phyloP scores from a whole-genome alignment of 768 basidiomycete genomes.

The Tylopilus plumbeoviolaceoides region DNA sequence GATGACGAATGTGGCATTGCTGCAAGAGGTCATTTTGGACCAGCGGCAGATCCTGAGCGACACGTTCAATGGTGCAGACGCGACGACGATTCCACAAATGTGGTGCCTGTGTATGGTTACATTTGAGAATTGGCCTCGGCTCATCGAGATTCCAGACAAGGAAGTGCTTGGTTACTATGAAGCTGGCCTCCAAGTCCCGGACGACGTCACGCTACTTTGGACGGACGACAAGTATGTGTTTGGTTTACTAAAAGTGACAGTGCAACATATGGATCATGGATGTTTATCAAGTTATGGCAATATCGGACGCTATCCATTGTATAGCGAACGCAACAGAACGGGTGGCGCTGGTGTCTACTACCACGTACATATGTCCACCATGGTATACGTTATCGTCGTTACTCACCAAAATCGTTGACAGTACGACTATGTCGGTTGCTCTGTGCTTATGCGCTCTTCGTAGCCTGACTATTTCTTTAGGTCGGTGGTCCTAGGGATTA shows the following conservation, averaged over 20 bases:
- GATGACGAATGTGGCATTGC: background rate
- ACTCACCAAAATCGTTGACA: background rate
- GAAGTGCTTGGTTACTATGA: background rate
- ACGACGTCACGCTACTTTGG: background rate
- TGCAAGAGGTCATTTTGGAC: background rate
- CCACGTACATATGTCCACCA: background rate
- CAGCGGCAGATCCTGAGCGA: background rate
- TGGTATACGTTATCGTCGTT: background rate
- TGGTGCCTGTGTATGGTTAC: background rate
- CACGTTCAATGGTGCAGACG: background rate
- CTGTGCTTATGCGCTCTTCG: background rate
- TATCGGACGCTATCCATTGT: background rate
- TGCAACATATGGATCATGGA: background rate
- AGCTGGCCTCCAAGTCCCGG: background rate
- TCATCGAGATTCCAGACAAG: background rate
- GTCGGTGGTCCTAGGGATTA: background rate
- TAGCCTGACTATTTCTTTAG: background rate
- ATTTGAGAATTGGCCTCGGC: background rate
- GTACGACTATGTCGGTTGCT: background rate
- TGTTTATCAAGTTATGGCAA: background rate
- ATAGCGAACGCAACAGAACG: background rate
- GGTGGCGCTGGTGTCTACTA: slow-evolving; percentile 4
- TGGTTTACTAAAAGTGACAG: too few relatives aligned
- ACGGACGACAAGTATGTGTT: background rate
- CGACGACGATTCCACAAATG: background rate